Conservation (phyloP, 768 basidiomycete species). For the Rhizopogon salebrosus region DNA sequence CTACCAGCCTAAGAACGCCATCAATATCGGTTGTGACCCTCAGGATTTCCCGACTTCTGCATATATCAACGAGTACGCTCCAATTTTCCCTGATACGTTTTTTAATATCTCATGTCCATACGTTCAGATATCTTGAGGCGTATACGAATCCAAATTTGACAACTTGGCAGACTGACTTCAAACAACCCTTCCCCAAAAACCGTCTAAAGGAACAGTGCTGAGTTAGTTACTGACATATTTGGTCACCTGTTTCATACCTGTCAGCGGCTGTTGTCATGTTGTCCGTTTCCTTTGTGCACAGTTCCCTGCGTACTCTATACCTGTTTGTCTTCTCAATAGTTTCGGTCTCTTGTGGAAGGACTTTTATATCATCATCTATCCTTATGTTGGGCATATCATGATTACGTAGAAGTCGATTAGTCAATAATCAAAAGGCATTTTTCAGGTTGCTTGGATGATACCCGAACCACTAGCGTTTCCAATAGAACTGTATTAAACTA, state of each 20-base stretch:
- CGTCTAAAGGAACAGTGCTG: slow-evolving; percentile 55
- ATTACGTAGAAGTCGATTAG: background rate
- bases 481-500: no score
- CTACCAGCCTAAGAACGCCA: slow-evolving; percentile 67
- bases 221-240: slow-evolving; percentile 22
- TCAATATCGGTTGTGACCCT: slow-evolving; percentile 86
- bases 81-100: background rate
- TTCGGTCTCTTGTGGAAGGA: background rate
- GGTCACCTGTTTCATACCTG: background rate
- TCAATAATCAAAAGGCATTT: background rate
- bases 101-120: slow-evolving; percentile 3
- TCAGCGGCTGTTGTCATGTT: slow-evolving; percentile 9
- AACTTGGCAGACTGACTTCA: slow-evolving; percentile 62
- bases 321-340: slow-evolving; percentile 1
- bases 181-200: slow-evolving; percentile 68
- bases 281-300: slow-evolving; percentile 2
- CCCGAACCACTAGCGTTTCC: background rate
- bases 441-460: background rate
- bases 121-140: slow-evolving; percentile 51
- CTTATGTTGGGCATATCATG: slow-evolving; percentile 8
- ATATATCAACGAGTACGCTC: slow-evolving; percentile 71
- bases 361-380: background rate
- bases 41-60: slow-evolving; percentile 67
- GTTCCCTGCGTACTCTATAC: background rate
- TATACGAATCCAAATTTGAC: slow-evolving; percentile 81